Conservation (phyloP, 768 basidiomycete species). For the Xerocomellus intermedius region DNA sequence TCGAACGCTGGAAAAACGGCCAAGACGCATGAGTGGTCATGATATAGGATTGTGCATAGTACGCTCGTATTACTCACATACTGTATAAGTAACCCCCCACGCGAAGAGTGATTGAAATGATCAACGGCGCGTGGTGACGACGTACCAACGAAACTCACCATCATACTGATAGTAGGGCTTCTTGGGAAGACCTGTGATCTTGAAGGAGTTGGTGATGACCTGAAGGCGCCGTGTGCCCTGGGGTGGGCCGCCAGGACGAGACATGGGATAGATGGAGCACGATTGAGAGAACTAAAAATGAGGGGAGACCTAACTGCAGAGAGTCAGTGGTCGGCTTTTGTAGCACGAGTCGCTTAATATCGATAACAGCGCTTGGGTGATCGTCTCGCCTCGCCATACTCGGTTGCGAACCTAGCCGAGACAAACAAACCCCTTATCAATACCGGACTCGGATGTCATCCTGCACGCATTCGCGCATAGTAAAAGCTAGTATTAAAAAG, state of each 20-base stretch:
- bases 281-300: not conserved
- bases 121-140: conserved; percentile 1
- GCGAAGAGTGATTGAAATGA: conserved; percentile 6
- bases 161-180: conserved; percentile 33
- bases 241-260: conserved; percentile 17
- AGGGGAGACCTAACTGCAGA: not conserved
- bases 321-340: not conserved
- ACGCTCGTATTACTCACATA: conserved; percentile 24
- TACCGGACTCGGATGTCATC: too few relatives aligned
- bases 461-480: not conserved
- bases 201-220: conserved; percentile 36
- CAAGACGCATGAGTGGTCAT: not conserved
- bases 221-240: conserved; percentile 16
- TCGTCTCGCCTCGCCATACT: not conserved
- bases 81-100: conserved; percentile 10
- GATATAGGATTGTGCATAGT: not conserved
- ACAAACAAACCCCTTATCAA: not conserved
- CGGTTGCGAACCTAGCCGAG: not conserved
- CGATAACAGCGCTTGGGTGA: conserved; percentile 19
- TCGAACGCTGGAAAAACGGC: conserved; percentile 15
- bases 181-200: conserved; percentile 27
- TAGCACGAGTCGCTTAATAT: conserved; percentile 12
- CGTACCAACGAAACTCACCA: conserved; percentile 21
- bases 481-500: conserved; percentile 19
- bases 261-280: conserved; percentile 18